A percentile compares a stretch with the other conserved stretches of the same genome.
These are phyloP conservation scores for Coemansia sp. DNA, from an alignment of 192 early-diverging fungal species.

Conservation along the genomic window DNA sequence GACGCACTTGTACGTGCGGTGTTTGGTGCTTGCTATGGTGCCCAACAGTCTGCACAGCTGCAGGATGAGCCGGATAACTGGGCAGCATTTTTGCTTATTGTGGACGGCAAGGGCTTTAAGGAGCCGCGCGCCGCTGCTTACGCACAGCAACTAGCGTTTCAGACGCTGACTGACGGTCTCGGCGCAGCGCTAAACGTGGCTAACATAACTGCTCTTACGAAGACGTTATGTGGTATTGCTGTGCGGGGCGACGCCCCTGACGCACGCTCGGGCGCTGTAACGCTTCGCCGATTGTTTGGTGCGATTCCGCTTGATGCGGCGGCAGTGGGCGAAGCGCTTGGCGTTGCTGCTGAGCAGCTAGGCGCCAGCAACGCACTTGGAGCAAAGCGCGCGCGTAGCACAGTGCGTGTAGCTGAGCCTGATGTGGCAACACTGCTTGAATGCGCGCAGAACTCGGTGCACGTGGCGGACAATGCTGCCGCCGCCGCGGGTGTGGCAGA, in stretches of 20 bases:
- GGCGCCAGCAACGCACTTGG: slow-evolving; percentile 25
- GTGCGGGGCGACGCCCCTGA: slow-evolving; percentile 24
- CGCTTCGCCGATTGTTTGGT: slow-evolving; percentile 34
- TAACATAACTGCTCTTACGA: slow-evolving; percentile 15
- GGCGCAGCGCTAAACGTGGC: slow-evolving; percentile 16
- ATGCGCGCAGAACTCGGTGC: slow-evolving; percentile 64
- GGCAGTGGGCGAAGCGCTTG: slow-evolving; percentile 25
- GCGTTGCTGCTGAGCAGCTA: slow-evolving; percentile 20
- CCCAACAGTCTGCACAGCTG: slow-evolving; percentile 14
- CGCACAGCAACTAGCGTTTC: slow-evolving; percentile 41
- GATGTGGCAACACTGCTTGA: slow-evolving; percentile 72
- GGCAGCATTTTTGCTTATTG: slow-evolving; percentile 25
- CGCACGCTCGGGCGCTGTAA: slow-evolving; percentile 10
- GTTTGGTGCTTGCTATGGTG: slow-evolving; percentile 29
- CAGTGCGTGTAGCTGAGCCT: slow-evolving; percentile 26
- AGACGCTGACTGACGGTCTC: slow-evolving; percentile 22
- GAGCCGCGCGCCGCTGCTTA: slow-evolving; percentile 19
- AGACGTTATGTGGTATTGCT: slow-evolving; percentile 27
- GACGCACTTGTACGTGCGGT: slow-evolving; percentile 29
- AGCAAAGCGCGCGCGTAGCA: slow-evolving; percentile 22
- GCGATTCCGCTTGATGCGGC: slow-evolving; percentile 30
- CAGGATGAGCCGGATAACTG: slow-evolving; percentile 12
- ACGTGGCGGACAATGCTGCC: slow-evolving; percentile 51
- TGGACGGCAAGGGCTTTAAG: slow-evolving; percentile 13
- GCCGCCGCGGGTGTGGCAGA: slow-evolving; percentile 72